These are phyloP conservation scores for Syzygium oleosum DNA, from an alignment of 345 rosid genomes.

Conservation along the genomic window DNA sequence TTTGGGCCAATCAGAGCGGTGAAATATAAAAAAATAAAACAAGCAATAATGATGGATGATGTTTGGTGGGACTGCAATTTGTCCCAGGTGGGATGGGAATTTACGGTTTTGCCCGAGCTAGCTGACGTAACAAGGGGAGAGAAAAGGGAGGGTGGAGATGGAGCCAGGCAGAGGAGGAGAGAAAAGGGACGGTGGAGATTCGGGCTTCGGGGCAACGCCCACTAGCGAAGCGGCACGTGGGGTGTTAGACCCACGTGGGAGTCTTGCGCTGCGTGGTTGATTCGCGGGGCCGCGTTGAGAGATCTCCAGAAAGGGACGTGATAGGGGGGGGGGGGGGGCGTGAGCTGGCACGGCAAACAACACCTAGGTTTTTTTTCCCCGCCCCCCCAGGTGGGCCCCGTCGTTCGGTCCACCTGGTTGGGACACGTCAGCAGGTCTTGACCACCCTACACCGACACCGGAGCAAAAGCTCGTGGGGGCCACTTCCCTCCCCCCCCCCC, in stretches of 20 bases:
- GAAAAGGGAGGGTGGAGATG: neutral
- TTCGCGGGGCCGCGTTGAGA: neutral
- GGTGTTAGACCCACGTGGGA: neutral
- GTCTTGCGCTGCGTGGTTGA: neutral
- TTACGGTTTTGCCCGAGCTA: neutral
- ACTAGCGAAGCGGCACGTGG: neutral
- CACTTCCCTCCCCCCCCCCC: neutral
- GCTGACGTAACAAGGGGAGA: neutral
- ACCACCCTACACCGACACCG: neutral
- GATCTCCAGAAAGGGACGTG: neutral
- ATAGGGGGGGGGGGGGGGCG: neutral
- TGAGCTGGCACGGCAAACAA: neutral
- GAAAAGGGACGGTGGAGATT: neutral
- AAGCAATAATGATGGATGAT: neutral
- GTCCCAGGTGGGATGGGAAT: neutral
- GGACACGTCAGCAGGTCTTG: neutral
- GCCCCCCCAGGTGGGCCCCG: neutral
- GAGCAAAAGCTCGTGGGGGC: neutral
- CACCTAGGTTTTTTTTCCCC: neutral
- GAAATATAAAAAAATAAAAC: neutral
- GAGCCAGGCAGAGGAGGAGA: neutral
- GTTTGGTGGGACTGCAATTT: neutral
- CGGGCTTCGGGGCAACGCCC: neutral
- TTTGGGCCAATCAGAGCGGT: neutral
- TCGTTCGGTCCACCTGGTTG: neutral